phyloP scores from a whole-genome alignment of 768 basidiomycete genomes.

The Agaricus sinodeliciosus region DNA sequence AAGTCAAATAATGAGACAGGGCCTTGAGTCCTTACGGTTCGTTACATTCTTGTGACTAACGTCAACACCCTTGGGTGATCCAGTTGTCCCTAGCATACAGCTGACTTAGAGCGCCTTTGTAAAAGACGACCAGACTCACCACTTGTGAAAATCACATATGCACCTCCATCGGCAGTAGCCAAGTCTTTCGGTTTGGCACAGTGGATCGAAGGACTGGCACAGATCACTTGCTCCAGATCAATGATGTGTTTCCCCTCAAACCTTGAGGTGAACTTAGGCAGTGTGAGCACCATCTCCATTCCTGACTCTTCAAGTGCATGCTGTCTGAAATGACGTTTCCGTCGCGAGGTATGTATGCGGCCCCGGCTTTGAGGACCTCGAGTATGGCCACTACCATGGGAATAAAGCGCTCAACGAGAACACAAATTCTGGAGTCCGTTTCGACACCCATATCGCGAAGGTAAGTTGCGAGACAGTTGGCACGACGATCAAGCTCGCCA shows the following conservation, averaged over 20 bases:
- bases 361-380: conserved; percentile 50
- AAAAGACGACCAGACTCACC: conserved; percentile 28
- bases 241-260: conserved; percentile 24
- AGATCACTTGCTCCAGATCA: conserved; percentile 26
- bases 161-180: conserved; percentile 34
- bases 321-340: conserved; percentile 51
- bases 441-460: conserved; percentile 37
- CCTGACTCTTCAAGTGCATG: conserved; percentile 43
- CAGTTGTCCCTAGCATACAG: conserved; percentile 39
- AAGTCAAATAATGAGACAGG: conserved; percentile 15
- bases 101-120: conserved; percentile 1
- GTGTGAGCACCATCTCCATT: conserved; percentile 33
- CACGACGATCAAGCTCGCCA: conserved; percentile 39
- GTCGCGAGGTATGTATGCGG: conserved; percentile 53
- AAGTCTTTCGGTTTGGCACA: conserved; percentile 32
- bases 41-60: conserved; percentile 55
- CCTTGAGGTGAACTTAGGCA: conserved; percentile 34
- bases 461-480: conserved; percentile 37
- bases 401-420: conserved; percentile 50
- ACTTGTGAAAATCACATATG: conserved; percentile 58
- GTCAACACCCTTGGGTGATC: conserved; percentile 53
- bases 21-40: conserved; percentile 34
- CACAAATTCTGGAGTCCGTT: conserved; percentile 45
- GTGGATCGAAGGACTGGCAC: conserved; percentile 17
- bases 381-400: conserved; percentile 47